Evolutionary conservation across 768 basidiomycete genomes (phyloP).

Genomic region (Termitomyces sp.): DNA sequence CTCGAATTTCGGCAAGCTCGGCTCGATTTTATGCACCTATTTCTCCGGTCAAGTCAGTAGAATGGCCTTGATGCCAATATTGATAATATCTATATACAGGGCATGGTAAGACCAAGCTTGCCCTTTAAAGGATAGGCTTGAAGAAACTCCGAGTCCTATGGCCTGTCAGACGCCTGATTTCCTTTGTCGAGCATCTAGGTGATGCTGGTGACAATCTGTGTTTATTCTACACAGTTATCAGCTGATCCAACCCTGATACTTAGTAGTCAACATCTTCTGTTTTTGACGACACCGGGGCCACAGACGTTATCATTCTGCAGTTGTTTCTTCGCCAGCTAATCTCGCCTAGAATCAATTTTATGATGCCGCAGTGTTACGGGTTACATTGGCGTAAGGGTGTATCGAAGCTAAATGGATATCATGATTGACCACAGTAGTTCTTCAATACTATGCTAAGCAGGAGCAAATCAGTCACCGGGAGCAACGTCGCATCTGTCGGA

Average conservation of each 20-base stretch:
- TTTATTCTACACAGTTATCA: too few relatives aligned
- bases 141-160: background rate
- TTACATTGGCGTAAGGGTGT: too few relatives aligned
- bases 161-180: background rate
- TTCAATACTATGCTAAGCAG: background rate
- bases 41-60: conserved; percentile 2
- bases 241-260: too few relatives aligned
- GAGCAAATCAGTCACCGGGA: background rate
- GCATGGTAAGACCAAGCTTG: background rate
- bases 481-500: background rate
- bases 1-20: conserved; percentile 1
- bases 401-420: too few relatives aligned
- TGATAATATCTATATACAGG: conserved; percentile 11
- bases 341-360: too few relatives aligned
- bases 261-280: too few relatives aligned
- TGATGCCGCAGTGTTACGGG: too few relatives aligned
- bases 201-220: too few relatives aligned
- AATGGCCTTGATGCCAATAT: conserved; percentile 8
- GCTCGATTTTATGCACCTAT: background rate
- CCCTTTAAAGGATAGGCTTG: background rate
- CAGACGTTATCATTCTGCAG: too few relatives aligned
- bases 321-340: too few relatives aligned
- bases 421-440: background rate
- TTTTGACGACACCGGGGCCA: too few relatives aligned
- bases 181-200: too few relatives aligned